Base-by-base conservation (phyloP, 2,329 filamentous ascomycete genomes). In the Coniochaeta sp. region DNA sequence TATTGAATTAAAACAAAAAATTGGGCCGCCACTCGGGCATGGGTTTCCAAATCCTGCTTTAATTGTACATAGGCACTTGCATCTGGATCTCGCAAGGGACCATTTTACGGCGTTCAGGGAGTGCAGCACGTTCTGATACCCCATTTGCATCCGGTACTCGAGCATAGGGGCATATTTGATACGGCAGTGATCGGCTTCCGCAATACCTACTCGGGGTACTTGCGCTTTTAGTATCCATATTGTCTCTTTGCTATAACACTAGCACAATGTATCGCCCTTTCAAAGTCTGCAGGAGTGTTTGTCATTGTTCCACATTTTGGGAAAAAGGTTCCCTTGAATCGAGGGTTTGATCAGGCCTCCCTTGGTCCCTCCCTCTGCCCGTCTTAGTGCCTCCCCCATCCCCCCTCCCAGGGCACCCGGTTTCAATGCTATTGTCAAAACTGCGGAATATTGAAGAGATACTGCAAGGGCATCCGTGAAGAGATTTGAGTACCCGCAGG, bases 31-130 rank as follows among this genome's bases (percentile, higher is more conserved):
- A 36, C 34, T 36, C 34, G 34, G 12, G 38, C 16, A 47, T 16
- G 22, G 42, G 42, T 12, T 47, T 10, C 26, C 26, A 14, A 26
- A 19, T 40, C 42, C 26, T 17, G 47, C 26, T 30, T 28, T 30
- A 14, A 52, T 14, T 52, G 47, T 52, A 26, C 24, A 17, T 28
- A 52, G 47, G 24, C 22, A 52, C 47, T 28, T 52, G 47, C 47
- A 52, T 52, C 22, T 14, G 22, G 19, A 30, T 28, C 22, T 30
- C 24, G 47, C 47, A 28, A 30, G 47, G 47, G 22, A 17, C 30
- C 22, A 52, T 40, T 14, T 55, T 4, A 50, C 36, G 58, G 58
- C 58, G 58, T 59, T 56, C 50, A 59, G 52, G 54, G 58, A 56
- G 54, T 38, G 36, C 34, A 55, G 24, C 26, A 44, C 34, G 19